These are phyloP conservation scores for Simplicillium aogashimaense DNA, from an alignment of 2,329 filamentous ascomycete genomes.

Conservation along the genomic window DNA sequence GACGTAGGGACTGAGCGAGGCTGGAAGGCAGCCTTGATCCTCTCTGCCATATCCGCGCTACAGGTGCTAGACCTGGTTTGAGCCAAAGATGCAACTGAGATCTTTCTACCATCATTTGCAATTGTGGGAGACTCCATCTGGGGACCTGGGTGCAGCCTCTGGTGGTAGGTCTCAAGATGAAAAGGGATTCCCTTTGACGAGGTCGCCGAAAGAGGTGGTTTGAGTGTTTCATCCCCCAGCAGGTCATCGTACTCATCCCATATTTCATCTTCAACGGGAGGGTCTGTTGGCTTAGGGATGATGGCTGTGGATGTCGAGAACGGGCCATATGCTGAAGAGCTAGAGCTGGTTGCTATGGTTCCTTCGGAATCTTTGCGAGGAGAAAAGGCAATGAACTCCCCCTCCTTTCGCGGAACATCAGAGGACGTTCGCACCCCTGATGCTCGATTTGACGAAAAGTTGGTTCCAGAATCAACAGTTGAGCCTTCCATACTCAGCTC, in stretches of 20 bases:
- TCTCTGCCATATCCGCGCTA: constrained; percentile 44
- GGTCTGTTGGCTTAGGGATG: constrained; percentile 50
- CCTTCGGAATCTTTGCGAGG: constrained; percentile 61
- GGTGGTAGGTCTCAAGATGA: constrained; percentile 40
- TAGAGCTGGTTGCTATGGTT: constrained; percentile 41
- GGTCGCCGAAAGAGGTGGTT: constrained; percentile 38
- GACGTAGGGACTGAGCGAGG: constrained; percentile 26
- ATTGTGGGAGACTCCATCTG: constrained; percentile 39
- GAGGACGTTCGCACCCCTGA: constrained; percentile 19
- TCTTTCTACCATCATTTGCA: constrained; percentile 17
- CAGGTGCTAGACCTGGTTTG: constrained; percentile 38
- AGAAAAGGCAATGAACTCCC: constrained; percentile 68
- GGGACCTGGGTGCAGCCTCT: constrained; percentile 23
- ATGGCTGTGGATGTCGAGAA: constrained; percentile 56
- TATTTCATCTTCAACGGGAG: constrained; percentile 71
- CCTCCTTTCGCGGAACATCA: constrained; percentile 18
- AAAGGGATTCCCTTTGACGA: constrained; percentile 49
- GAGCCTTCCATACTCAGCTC: constrained; percentile 26
- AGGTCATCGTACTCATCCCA: constrained; percentile 94
- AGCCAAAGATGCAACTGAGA: constrained; percentile 22
- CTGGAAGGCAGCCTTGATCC: constrained; percentile 38
- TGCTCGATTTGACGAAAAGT: constrained; percentile 18
- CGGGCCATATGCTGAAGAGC: constrained; percentile 53
- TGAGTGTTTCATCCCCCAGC: constrained; percentile 51
- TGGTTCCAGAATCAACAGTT: constrained; percentile 19